Conservation (phyloP, 768 basidiomycete genomes). For the Amanita polypyramis region DNA sequence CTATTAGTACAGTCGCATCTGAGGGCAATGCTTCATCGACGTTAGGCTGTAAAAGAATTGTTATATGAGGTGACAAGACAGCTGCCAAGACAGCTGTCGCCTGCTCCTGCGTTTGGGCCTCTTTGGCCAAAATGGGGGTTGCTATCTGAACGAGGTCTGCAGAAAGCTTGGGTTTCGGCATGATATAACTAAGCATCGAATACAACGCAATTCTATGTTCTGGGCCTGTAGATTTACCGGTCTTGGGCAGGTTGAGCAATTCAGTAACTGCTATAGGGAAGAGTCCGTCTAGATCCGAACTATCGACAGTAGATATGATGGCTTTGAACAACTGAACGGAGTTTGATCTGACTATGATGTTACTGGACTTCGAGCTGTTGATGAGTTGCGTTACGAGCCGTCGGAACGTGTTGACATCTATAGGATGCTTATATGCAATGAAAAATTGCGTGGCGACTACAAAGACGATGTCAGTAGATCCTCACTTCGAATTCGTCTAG, state of each 20-base stretch:
- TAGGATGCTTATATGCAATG: slow-evolving; percentile 35
- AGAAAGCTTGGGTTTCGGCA: slow-evolving; percentile 31
- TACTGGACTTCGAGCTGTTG: slow-evolving; percentile 67
- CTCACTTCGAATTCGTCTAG: slow-evolving; percentile 11
- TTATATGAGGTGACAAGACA: slow-evolving; percentile 51
- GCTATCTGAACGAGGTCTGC: slow-evolving; percentile 34
- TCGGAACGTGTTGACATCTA: slow-evolving; percentile 38
- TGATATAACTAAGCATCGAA: slow-evolving; percentile 55
- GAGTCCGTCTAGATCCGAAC: slow-evolving; percentile 24
- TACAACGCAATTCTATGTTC: slow-evolving; percentile 82
- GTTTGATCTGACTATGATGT: slow-evolving; percentile 44
- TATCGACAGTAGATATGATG: slow-evolving; percentile 25
- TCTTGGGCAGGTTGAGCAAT: slow-evolving; percentile 60
- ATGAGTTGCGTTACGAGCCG: slow-evolving; percentile 48
- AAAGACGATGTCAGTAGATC: slow-evolving; percentile 1
- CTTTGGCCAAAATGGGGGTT: slow-evolving; percentile 47
- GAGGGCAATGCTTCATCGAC: slow-evolving; percentile 28
- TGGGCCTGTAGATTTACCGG: slow-evolving; percentile 78
- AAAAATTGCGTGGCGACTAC: slow-evolving; percentile 53
- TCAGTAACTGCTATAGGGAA: slow-evolving; percentile 45
- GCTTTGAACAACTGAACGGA: slow-evolving; percentile 49
- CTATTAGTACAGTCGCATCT: slow-evolving; percentile 37
- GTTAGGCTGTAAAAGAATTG: slow-evolving; percentile 30
- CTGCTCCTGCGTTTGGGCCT: slow-evolving; percentile 50
- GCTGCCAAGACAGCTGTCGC: slow-evolving; percentile 44